These are phyloP conservation scores for Penicillium mononematosum DNA, from an alignment of 495 filamentous ascomycete species.

Conservation along the genomic window DNA sequence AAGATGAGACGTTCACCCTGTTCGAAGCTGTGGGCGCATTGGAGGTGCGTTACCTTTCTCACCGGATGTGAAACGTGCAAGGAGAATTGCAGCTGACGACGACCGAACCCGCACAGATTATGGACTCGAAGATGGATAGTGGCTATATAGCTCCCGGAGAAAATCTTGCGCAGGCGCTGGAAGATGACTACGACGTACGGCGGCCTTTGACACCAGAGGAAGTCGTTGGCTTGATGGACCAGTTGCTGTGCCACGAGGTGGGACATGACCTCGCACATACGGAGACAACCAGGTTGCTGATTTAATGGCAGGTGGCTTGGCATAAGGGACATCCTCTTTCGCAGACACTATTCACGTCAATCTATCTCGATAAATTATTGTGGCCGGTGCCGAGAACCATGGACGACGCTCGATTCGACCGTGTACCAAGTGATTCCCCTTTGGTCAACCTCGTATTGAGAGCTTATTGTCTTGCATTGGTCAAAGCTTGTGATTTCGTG, in stretches of 20 bases:
- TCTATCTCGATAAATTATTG: slow-evolving; percentile 85
- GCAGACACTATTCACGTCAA: slow-evolving; percentile 90
- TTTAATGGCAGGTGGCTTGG: slow-evolving; percentile 78
- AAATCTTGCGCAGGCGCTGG: slow-evolving; percentile 55
- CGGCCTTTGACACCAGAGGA: slow-evolving; percentile 69
- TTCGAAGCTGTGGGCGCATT: slow-evolving; percentile 93
- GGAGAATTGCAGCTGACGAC: slow-evolving; percentile 17
- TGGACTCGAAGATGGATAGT: slow-evolving; percentile 99
- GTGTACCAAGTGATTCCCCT: slow-evolving; percentile 42
- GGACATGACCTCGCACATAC: slow-evolving; percentile 12
- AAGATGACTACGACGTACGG: slow-evolving; percentile 81
- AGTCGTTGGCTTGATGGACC: slow-evolving; percentile 90
- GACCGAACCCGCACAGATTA: slow-evolving; percentile 61
- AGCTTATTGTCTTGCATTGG: slow-evolving; percentile 79
- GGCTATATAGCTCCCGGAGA: slow-evolving; percentile 75
- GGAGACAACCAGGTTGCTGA: slow-evolving; percentile 20
- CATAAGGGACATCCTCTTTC: slow-evolving; percentile 91
- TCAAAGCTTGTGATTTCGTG: slow-evolving; percentile 82
- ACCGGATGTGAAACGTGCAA: slow-evolving; percentile 7
- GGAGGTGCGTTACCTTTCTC: slow-evolving; percentile 62
- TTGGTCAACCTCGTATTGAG: slow-evolving; percentile 68
- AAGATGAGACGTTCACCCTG: slow-evolving; percentile 90
- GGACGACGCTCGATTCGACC: slow-evolving; percentile 66
- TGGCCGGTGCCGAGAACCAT: slow-evolving; percentile 65
- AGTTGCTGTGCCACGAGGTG: slow-evolving; percentile 86